Conservation (phyloP, 140 eudicot genomes). For the Cichorium intybus region DNA sequence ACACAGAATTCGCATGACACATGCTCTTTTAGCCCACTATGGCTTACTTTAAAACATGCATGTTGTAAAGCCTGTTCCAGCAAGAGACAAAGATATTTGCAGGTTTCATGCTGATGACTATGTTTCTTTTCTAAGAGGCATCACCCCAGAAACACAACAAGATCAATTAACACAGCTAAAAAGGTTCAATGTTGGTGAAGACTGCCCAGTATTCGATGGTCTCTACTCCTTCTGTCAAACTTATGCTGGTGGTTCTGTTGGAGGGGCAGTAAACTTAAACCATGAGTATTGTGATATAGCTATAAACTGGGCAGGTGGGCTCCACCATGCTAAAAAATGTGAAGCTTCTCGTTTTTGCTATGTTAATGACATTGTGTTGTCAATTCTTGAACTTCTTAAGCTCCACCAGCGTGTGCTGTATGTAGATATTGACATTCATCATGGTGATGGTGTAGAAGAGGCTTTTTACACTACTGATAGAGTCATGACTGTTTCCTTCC, state of each 20-base stretch:
- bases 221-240: slow-evolving; percentile 60
- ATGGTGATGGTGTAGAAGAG: slow-evolving; percentile 95
- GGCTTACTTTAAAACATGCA: slow-evolving; percentile 56
- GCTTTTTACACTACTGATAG: slow-evolving; percentile 88
- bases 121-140: slow-evolving; percentile 48
- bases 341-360: slow-evolving; percentile 75
- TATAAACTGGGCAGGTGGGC: slow-evolving; percentile 71
- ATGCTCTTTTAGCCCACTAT: slow-evolving; percentile 59
- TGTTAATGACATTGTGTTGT: slow-evolving; percentile 64
- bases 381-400: slow-evolving; percentile 62
- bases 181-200: slow-evolving; percentile 58
- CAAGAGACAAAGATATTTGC: slow-evolving; percentile 57
- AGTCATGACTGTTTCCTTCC: slow-evolving; percentile 90
- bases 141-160: slow-evolving; percentile 67
- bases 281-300: slow-evolving; percentile 57
- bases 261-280: slow-evolving; percentile 60
- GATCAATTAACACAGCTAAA: slow-evolving; percentile 58
- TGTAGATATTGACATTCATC: too few species aligned
- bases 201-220: slow-evolving; percentile 68
- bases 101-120: slow-evolving; percentile 69
- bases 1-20: slow-evolving; percentile 67
- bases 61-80: slow-evolving; percentile 51
- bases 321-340: too few species aligned
- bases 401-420: slow-evolving; percentile 73
- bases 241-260: slow-evolving; percentile 68